Base-by-base conservation (phyloP, 805 yeast species). In the Saturnispora quitensis region DNA sequence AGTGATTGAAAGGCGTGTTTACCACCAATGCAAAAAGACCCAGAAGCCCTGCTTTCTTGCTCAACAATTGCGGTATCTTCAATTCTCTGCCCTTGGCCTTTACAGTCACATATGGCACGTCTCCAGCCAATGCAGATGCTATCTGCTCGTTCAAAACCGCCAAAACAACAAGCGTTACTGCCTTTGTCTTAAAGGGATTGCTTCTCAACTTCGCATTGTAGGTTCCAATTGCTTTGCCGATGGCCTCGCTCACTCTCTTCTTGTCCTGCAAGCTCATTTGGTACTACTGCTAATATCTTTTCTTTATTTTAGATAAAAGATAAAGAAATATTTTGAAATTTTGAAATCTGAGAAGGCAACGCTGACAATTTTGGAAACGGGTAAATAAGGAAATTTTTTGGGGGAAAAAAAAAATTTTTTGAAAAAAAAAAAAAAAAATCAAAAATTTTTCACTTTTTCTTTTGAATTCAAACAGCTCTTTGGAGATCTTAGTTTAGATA, bases 1-100 rank as follows among this genome's bases (percentile, higher is more conserved):
- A 73, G 59, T 82, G 87, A 4, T 80, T 68, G 38, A 80, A 64
- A 7, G 89, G 89, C 0, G 86, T 77, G 25, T 75, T 73, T 15
- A 82, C 67, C 1, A 69, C 55, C 28, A 75, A 68, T 0, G 86
- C 85, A 59, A 77, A 82, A 2, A 81, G 48, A 8, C 80, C 75
- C 77, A 82, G 75, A 47, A 76, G 66, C 9, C 77, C 69, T 40
- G 81, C 70, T 61, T 74, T 79, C 31, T 65, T 60, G 38, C 74
- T 73, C 48, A 74, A 57, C 3, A 72, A 68, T 54, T 75, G 78
- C 25, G 68, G 68, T 43, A 76, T 45, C 17, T 58, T 40, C 33
- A 31, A 15, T 9, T 33, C 58, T 40, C 62, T 17, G 2, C 56
- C 59, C 24, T 67, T 61, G 7, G 50, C 10, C 2, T 8, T 34